Base-by-base conservation (phyloP, 306 rosid species). In the Datisca glomerata region DNA sequence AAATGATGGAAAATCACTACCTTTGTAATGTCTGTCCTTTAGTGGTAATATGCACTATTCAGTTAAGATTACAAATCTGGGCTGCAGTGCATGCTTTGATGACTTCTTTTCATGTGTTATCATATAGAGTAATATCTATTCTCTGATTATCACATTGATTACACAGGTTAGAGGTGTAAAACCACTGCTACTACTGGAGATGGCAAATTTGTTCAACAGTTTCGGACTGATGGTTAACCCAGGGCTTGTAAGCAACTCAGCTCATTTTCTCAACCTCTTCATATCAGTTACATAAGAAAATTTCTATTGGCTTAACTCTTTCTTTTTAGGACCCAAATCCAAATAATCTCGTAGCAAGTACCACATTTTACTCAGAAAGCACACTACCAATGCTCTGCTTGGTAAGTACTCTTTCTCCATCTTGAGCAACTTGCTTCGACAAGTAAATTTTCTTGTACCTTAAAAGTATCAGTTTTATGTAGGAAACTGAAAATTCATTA, bases 351-450 rank as follows among this genome's bases (percentile, higher is more conserved):
- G 86, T 85, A 21, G 93, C 76, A 19, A 80, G 98, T 56, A 78
- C 94, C 32, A 80, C 94, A 24, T 91, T 80, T 66, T 80, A 56
- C 73, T 91, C 98, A 40, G 98, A 91, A 60, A 78, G 76, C 57
- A 91, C 94, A 19, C 78, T 75, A 59, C 85, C 96, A 48, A 84
- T 91, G 98, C 94, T 91, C 28, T 91, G 98, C 71, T 67, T 91
- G 59, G 98, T 91, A 78, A 84, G 93, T 49, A 12, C 13, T 51
- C 12, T 33, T 11, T 64, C 42, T 61, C 41, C 42, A 4, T 9
- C 45, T 43, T 46, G 15, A 50, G 41, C 60, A 12, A 6, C 14
- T 31, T n/a, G n/a, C n/a, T n/a, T n/a, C n/a, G n/a, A n/a, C n/a
- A n/a, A n/a, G n/a, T n/a, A n/a, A n/a, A n/a, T n/a, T n/a, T n/a